These are phyloP conservation scores for Tetrapisispora phaffii DNA, from an alignment of 805 yeast species.

Conservation along the genomic window DNA sequence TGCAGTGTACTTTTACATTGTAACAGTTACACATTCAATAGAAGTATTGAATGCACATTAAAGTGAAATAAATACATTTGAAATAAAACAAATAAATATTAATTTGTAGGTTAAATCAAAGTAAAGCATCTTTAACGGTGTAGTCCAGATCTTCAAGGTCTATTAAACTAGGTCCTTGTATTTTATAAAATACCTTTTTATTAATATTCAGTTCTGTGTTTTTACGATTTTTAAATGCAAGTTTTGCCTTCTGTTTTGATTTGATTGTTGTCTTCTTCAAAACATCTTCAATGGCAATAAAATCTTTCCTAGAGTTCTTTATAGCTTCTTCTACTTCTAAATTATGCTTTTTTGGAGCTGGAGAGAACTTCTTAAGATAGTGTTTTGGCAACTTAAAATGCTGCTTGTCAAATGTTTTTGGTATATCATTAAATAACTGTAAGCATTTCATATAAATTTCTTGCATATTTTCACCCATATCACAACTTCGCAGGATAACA, in stretches of 20 bases:
- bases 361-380: constrained; percentile 15
- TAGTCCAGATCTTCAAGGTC: background rate
- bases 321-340: background rate
- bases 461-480: constrained; percentile 25
- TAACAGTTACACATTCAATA: background rate
- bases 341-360: background rate
- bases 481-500: constrained; percentile 22
- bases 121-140: background rate
- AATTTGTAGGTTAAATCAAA: background rate
- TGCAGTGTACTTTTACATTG: background rate
- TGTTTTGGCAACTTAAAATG: constrained; percentile 20
- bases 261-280: constrained; percentile 13
- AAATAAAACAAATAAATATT: too few species aligned
- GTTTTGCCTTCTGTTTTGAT: constrained; percentile 10
- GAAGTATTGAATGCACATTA: background rate
- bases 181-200: constrained; percentile 2
- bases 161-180: constrained; percentile 1
- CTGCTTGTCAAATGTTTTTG: constrained; percentile 13
- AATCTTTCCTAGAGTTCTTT: constrained; percentile 9
- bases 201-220: background rate
- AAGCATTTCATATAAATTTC: constrained; percentile 26
- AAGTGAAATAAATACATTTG: background rate
- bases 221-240: constrained; percentile 8
- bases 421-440: constrained; percentile 26
- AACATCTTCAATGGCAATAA: constrained; percentile 11